Evolutionary conservation across 306 rosid species (phyloP).

Genomic region (Malus orientalis): DNA sequence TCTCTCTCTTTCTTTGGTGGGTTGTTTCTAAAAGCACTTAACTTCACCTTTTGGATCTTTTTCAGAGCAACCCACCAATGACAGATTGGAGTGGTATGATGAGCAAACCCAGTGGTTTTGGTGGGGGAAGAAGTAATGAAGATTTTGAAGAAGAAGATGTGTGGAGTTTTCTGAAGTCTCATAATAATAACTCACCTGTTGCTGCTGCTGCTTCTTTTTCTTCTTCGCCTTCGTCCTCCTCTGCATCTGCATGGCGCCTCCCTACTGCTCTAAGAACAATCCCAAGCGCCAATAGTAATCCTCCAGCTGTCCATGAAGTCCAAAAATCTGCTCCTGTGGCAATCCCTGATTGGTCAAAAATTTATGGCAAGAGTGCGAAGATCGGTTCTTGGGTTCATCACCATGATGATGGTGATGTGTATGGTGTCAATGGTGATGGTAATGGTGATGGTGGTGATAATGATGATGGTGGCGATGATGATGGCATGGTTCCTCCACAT

Average conservation of each 20-base stretch:
- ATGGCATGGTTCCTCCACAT: conserved; percentile 78
- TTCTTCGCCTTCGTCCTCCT: conserved; percentile 31
- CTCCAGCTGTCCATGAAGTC: conserved; percentile 22
- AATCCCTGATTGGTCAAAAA: conserved; percentile 87
- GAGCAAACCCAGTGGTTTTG: conserved; percentile 28
- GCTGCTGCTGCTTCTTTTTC: conserved; percentile 27
- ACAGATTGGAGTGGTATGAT: conserved; percentile 35
- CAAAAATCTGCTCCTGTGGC: conserved; percentile 61
- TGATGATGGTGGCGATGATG: conserved; percentile 27
- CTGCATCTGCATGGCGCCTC: conserved; percentile 42
- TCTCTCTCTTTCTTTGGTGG: not conserved
- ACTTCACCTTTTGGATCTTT: conserved; percentile 1
- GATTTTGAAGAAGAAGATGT: conserved; percentile 61
- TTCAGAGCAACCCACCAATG: conserved; percentile 36
- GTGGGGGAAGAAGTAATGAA: conserved; percentile 23
- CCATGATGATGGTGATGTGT: not conserved
- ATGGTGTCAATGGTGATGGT: conserved; percentile 1
- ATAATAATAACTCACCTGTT: not conserved
- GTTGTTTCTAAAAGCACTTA: not conserved
- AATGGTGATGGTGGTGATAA: conserved; percentile 30
- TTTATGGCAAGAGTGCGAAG: conserved; percentile 47
- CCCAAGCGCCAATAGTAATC: conserved; percentile 26
- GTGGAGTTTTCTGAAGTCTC: conserved; percentile 32
- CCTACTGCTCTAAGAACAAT: conserved; percentile 42
- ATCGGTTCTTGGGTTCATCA: conserved; percentile 16